phyloP scores from a whole-genome alignment of 1,284 basidiomycete genomes.

The Coniophora puteana region DNA sequence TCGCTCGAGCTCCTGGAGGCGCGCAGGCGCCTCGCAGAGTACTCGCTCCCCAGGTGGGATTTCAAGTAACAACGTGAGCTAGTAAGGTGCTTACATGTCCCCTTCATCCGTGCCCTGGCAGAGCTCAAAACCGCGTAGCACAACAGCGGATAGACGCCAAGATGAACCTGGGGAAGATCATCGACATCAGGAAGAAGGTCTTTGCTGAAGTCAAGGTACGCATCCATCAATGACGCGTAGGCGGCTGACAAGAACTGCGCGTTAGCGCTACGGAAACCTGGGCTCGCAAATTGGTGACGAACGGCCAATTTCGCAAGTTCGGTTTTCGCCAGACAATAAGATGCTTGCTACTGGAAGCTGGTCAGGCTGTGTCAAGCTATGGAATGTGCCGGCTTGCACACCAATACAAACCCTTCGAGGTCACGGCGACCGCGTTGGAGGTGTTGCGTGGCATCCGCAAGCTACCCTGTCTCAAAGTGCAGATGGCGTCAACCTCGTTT shows the following conservation, averaged over 20 bases:
- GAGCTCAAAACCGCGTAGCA: conserved; percentile 89
- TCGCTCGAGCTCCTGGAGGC: conserved; percentile 82
- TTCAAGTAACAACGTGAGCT: conserved; percentile 49
- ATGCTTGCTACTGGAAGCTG: conserved; percentile 92
- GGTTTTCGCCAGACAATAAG: conserved; percentile 90
- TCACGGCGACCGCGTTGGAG: conserved; percentile 90
- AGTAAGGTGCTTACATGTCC: conserved; percentile 76
- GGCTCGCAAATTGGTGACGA: conserved; percentile 99
- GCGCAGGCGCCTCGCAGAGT: conserved; percentile 83
- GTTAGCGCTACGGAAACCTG: conserved; percentile 82
- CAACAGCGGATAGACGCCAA: conserved; percentile 86
- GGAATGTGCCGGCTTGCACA: conserved; percentile 91
- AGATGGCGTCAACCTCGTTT: conserved; percentile 80
- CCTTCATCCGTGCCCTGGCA: conserved; percentile 44
- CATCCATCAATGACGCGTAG: not conserved
- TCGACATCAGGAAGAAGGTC: conserved; percentile 87
- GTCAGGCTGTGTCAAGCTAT: conserved; percentile 93
- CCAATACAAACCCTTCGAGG: conserved; percentile 71
- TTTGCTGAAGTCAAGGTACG: conserved; percentile 85
- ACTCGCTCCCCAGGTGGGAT: conserved; percentile 89
- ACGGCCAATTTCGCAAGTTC: conserved; percentile 88
- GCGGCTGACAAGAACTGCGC: not conserved
- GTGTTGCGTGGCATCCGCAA: conserved; percentile 96
- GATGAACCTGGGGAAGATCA: conserved; percentile 86
- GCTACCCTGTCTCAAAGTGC: conserved; percentile 80